phyloP scores from a whole-genome alignment of 352 stramenopile species.

The Phytopythium boreale region DNA sequence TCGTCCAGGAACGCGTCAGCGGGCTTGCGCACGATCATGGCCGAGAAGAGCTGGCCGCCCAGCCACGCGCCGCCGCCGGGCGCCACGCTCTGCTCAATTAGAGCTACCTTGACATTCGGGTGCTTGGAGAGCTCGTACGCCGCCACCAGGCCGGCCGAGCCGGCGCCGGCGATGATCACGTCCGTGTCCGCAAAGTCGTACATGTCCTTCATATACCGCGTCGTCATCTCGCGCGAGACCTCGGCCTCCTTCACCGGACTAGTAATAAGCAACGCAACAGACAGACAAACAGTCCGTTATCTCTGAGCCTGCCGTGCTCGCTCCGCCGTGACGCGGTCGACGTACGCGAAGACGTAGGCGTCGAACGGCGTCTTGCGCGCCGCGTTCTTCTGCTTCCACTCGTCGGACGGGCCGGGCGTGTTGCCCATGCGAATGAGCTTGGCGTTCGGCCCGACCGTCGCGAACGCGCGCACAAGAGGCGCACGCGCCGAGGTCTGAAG shows the following conservation, averaged over 20 bases:
- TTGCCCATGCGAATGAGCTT: constrained; percentile 40
- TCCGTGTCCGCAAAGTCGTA: constrained; percentile 70
- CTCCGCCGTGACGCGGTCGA: constrained; percentile 1
- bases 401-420: constrained; percentile 36
- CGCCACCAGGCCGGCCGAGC: constrained; percentile 49
- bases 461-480: constrained; percentile 26
- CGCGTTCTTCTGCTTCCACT: constrained; percentile 43
- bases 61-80: constrained; percentile 58
- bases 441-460: constrained; percentile 45
- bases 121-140: constrained; percentile 67
- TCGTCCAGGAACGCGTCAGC: constrained; percentile 59
- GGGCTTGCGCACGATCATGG: constrained; percentile 69
- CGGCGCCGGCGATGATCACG: constrained; percentile 62
- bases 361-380: constrained; percentile 51
- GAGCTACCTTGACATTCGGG: constrained; percentile 47
- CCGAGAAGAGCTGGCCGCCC: constrained; percentile 60
- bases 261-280: not conserved
- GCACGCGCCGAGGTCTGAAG: constrained; percentile 11
- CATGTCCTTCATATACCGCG: constrained; percentile 73
- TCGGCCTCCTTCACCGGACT: constrained; percentile 64
- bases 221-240: constrained; percentile 69
- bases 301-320: not conserved
- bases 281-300: not conserved
- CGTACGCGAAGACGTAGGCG: constrained; percentile 57
- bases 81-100: constrained; percentile 62